Evolutionary conservation across 2,329 filamentous ascomycete genomes (phyloP), one percentile per base, ranked within the genome.

Genomic region (Talaromyces sp.): DNA sequence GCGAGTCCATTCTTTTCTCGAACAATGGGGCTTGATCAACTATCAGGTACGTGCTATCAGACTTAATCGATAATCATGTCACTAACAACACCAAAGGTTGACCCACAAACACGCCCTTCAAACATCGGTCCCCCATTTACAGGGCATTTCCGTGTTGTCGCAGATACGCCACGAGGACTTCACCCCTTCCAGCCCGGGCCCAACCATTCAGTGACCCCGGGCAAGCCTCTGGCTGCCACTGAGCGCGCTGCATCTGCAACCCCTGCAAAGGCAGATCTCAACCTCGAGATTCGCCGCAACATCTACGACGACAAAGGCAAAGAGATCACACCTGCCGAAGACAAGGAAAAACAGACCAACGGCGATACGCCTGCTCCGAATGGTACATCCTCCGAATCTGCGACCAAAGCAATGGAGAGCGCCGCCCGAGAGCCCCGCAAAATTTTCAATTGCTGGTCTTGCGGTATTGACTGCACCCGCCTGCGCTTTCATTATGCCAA

Each of bases 11-110:
- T 90, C 92, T 17, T 99, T 99, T 78, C 83, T 99, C 38, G 95
- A 99, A 78, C 93, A 98, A 74, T 99, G 95, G 95, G 95, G 95
- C 8, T 81, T 99, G 70, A 97, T 99, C 75, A 99, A 99, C 78
- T 99, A 99, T 73, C 95, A 99, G 82, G 93, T 96, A 82, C 64
- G 41, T 62, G 58, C 61, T 52, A 56, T 63, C 68, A 76, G 69
- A 77, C 26, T 19, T 6, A 29, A 13, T n/a, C n/a, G 6, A 17
- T 21, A 21, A 17, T 14, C 31, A 31, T 31, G n/a, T 21, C 21
- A 17, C 35, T 57, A 43, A 60, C 26, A 19, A 52, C 29, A 24
- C 64, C 43, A 46, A 46, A 98, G 93, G 93, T 99, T 70, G 95
- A 99, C 77, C 91, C 93, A 31, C 93, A 97, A 72, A 93, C 95